Percentiles rank a stretch among this genome's conserved stretches.
Evolutionary conservation across 345 rosid genomes (phyloP).

Genomic region (Excoecaria agallocha): DNA sequence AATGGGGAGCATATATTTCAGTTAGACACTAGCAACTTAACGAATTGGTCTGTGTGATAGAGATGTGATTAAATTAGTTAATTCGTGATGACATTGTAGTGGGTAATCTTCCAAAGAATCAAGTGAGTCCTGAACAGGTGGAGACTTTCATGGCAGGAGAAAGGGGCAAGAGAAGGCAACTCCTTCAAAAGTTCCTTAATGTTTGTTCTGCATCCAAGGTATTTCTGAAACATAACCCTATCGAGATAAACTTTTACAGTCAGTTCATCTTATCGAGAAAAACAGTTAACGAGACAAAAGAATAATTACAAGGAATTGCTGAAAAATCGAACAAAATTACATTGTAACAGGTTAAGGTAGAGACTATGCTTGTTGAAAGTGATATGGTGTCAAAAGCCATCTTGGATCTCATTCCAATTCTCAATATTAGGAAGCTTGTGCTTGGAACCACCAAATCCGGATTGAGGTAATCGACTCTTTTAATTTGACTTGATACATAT

Average conservation of each 20-base stretch:
- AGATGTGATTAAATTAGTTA: background rate
- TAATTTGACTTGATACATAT: too few relatives aligned
- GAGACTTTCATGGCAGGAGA: slow-evolving; percentile 57
- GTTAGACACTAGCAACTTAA: background rate
- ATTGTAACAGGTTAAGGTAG: slow-evolving; percentile 56
- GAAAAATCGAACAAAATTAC: background rate
- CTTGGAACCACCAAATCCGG: slow-evolving; percentile 65
- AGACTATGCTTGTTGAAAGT: slow-evolving; percentile 72
- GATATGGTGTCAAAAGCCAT: slow-evolving; percentile 67
- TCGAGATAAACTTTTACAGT: too few relatives aligned
- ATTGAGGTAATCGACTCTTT: slow-evolving; percentile 39
- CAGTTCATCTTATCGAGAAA: too few relatives aligned
- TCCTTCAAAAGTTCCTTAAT: slow-evolving; percentile 49
- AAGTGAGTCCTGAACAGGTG: slow-evolving; percentile 58
- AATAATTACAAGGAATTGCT: background rate
- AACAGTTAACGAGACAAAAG: too few relatives aligned
- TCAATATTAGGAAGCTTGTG: slow-evolving; percentile 69
- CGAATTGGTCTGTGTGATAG: background rate
- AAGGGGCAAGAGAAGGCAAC: slow-evolving; percentile 54
- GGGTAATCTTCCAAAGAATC: slow-evolving; percentile 60
- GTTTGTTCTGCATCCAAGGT: slow-evolving; percentile 58
- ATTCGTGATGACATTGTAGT: slow-evolving; percentile 33
- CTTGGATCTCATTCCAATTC: slow-evolving; percentile 63
- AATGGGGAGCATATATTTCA: too few relatives aligned
- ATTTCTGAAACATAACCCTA: too few relatives aligned